A percentile compares a stretch with the other conserved stretches of the same genome.
phyloP scores from a whole-genome alignment of 805 yeast genomes.

The Maudiozyma serrabonitensis region DNA sequence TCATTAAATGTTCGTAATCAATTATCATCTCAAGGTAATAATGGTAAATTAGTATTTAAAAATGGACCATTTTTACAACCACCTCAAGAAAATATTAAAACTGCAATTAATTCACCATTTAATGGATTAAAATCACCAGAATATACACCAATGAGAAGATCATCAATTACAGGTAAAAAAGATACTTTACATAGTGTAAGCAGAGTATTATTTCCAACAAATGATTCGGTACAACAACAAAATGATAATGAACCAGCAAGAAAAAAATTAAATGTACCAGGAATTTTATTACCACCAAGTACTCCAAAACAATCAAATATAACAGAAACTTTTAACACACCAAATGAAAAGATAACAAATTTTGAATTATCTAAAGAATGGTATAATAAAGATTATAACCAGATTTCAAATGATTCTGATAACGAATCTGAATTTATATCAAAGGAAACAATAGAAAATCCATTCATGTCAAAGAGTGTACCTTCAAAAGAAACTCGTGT shows the following conservation, averaged over 20 bases:
- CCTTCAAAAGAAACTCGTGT: slow-evolving; percentile 9
- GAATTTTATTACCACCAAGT: neutral
- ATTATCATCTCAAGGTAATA: neutral
- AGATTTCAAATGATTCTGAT: slow-evolving; percentile 5
- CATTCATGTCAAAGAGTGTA: slow-evolving; percentile 9
- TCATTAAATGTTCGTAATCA: neutral
- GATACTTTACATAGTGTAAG: slow-evolving; percentile 12
- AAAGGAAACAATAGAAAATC: slow-evolving; percentile 6
- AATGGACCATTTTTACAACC: slow-evolving; percentile 11
- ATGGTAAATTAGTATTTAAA: slow-evolving; percentile 3
- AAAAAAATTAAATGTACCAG: neutral
- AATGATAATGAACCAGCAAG: neutral
- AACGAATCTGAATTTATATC: slow-evolving; percentile 10
- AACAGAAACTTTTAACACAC: slow-evolving; percentile 25
- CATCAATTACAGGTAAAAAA: slow-evolving; percentile 4
- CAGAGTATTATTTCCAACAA: slow-evolving; percentile 20
- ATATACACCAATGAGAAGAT: slow-evolving; percentile 19
- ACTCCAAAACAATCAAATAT: neutral
- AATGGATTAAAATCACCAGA: slow-evolving; percentile 27
- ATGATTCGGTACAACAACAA: neutral
- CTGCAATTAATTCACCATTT: slow-evolving; percentile 10
- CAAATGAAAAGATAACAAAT: slow-evolving; percentile 29
- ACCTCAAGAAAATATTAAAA: slow-evolving; percentile 5
- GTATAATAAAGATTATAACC: slow-evolving; percentile 20
- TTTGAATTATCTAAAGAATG: slow-evolving; percentile 27